Percentiles rank a stretch among this genome's conserved stretches.
phyloP scores from a whole-genome alignment of 371 early-diverging fungal genomes.

The Mortierella sp. region DNA sequence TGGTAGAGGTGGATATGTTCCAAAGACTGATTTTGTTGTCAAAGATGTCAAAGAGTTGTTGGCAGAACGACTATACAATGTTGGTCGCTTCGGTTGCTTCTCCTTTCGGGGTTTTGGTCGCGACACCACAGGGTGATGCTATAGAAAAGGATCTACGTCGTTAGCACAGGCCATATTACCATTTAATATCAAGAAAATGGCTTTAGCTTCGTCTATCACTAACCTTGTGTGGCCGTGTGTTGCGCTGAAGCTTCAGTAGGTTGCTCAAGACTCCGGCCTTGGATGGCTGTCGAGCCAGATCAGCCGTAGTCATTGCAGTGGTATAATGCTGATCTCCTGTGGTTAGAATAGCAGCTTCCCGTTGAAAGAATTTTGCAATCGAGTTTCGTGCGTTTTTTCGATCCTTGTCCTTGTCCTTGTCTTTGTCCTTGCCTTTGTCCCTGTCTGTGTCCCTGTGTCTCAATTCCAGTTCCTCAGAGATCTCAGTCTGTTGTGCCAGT shows the following conservation, averaged over 20 bases:
- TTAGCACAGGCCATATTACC: too few species aligned
- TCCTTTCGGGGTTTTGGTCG: constrained; percentile 23
- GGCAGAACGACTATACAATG: constrained; percentile 37
- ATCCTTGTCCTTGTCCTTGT: constrained; percentile 1
- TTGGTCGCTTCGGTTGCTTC: constrained; percentile 23
- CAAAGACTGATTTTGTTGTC: constrained; percentile 27
- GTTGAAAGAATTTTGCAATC: constrained; percentile 16
- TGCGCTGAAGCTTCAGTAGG: constrained; percentile 56
- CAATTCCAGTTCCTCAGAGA: background rate
- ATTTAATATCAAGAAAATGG: too few species aligned
- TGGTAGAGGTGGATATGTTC: constrained; percentile 40
- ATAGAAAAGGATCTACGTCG: too few species aligned
- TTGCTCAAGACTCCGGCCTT: constrained; percentile 62
- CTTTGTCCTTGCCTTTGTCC: constrained; percentile 5
- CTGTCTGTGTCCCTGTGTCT: background rate
- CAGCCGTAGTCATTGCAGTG: constrained; percentile 6
- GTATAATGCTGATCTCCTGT: background rate
- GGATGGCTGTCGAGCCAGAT: constrained; percentile 50
- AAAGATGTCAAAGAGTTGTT: constrained; percentile 34
- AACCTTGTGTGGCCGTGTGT: constrained; percentile 31
- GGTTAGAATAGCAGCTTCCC: constrained; percentile 1
- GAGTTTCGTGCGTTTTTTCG: constrained; percentile 8
- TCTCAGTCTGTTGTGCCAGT: background rate
- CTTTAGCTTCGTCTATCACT: too few species aligned
- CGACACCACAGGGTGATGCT: constrained; percentile 1